These are phyloP conservation scores for Magnusiomyces tetraspermus DNA, from an alignment of 1,139 yeast species.

Conservation along the genomic window DNA sequence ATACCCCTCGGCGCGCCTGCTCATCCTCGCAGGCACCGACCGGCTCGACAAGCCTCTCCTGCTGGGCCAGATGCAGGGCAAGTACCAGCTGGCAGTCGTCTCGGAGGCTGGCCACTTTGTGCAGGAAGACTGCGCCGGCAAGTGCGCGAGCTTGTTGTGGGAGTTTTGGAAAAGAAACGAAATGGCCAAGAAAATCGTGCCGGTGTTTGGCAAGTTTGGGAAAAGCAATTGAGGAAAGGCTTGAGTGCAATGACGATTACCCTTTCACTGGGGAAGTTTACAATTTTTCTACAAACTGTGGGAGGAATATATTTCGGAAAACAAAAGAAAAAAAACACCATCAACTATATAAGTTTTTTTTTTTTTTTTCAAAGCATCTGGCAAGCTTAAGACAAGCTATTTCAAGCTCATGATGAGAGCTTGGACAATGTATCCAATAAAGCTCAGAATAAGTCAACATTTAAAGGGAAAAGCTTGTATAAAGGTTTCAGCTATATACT, in stretches of 20 bases:
- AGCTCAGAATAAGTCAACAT: too few species aligned
- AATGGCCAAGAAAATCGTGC: slow-evolving; percentile 26
- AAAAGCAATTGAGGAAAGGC: too few species aligned
- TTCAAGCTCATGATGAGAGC: too few species aligned
- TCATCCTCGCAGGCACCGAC: slow-evolving; percentile 85
- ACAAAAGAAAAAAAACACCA: not conserved
- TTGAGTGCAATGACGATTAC: not conserved
- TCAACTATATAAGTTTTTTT: not conserved
- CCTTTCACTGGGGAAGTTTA: too few species aligned
- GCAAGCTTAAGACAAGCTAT: not conserved
- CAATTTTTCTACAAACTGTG: too few species aligned
- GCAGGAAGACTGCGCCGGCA: slow-evolving; percentile 78
- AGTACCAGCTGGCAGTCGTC: slow-evolving; percentile 79
- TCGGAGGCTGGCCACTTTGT: slow-evolving; percentile 81
- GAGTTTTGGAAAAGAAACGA: slow-evolving; percentile 49
- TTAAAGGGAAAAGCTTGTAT: too few species aligned
- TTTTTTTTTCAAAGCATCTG: not conserved
- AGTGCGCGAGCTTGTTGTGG: slow-evolving; percentile 42
- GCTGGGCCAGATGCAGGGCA: slow-evolving; percentile 92
- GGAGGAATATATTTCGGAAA: too few species aligned
- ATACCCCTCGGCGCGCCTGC: slow-evolving; percentile 52
- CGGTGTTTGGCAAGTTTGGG: slow-evolving; percentile 28
- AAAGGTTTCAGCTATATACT: too few species aligned
- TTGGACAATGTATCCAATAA: too few species aligned
- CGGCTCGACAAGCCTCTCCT: slow-evolving; percentile 73